These are phyloP conservation scores for Harringtonia lauricola DNA, from an alignment of 2,329 filamentous ascomycete species.

Conservation along the genomic window DNA sequence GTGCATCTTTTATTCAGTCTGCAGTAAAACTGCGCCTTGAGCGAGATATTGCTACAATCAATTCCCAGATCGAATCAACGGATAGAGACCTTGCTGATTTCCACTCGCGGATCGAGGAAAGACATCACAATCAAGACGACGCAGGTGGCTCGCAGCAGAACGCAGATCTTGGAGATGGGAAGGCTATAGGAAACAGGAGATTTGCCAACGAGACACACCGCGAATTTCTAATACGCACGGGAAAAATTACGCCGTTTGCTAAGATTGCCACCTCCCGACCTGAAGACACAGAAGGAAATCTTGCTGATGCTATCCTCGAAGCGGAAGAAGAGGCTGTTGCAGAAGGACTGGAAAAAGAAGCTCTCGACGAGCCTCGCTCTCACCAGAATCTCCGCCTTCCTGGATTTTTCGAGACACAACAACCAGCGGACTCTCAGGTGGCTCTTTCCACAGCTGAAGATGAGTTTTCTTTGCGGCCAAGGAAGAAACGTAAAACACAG, in stretches of 20 bases:
- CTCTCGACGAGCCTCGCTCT: constrained; percentile 42
- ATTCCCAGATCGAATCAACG: constrained; percentile 51
- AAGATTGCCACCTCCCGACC: constrained; percentile 57
- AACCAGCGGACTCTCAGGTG: constrained; percentile 11
- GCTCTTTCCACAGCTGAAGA: constrained; percentile 26
- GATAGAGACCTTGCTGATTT: constrained; percentile 72
- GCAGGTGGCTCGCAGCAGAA: constrained; percentile 20
- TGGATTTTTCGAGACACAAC: constrained; percentile 48
- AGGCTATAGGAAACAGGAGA: constrained; percentile 40
- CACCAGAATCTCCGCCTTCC: constrained; percentile 65
- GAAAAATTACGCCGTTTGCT: constrained; percentile 94
- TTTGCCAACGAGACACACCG: constrained; percentile 73
- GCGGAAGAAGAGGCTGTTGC: constrained; percentile 63
- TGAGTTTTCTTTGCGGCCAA: constrained; percentile 47
- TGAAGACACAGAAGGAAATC: constrained; percentile 51
- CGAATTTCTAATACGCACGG: constrained; percentile 86
- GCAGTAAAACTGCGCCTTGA: constrained; percentile 46
- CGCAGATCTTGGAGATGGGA: constrained; percentile 17
- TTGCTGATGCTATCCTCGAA: constrained; percentile 70
- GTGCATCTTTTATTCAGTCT: constrained; percentile 29
- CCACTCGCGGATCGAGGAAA: constrained; percentile 65
- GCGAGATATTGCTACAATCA: constrained; percentile 43
- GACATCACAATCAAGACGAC: constrained; percentile 33
- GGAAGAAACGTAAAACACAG: constrained; percentile 40
- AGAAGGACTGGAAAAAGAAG: constrained; percentile 32